Percentiles rank a stretch among this genome's conserved stretches.
Evolutionary conservation across 768 basidiomycete genomes (phyloP).

Genomic region (Amanita brunnescens): DNA sequence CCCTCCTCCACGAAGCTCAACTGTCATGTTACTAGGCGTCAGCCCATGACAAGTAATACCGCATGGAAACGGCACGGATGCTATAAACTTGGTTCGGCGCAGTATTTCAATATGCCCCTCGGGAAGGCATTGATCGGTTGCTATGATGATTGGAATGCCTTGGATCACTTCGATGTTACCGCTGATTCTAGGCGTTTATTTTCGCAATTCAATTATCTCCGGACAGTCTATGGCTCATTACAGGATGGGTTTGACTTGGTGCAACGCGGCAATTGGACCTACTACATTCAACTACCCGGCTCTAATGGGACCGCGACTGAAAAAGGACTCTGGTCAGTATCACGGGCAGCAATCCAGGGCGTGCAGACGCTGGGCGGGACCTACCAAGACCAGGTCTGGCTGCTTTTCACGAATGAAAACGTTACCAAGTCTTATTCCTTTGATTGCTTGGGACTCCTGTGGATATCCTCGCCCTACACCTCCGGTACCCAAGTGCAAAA

Average conservation of each 20-base stretch:
- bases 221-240: conserved; percentile 57
- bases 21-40: conserved; percentile 48
- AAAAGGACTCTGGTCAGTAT: conserved; percentile 82
- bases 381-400: conserved; percentile 65
- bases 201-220: conserved; percentile 63
- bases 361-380: conserved; percentile 57
- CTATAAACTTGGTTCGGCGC: conserved; percentile 80
- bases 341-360: conserved; percentile 49
- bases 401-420: conserved; percentile 86
- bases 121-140: conserved; percentile 76
- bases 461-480: conserved; percentile 77
- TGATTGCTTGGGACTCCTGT: conserved; percentile 46
- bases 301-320: conserved; percentile 77
- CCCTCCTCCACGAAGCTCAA: neutral
- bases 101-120: conserved; percentile 92
- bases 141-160: conserved; percentile 82
- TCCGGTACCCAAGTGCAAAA: conserved; percentile 60
- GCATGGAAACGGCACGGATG: conserved; percentile 95
- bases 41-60: conserved; percentile 76
- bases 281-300: conserved; percentile 69
- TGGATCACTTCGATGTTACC: conserved; percentile 94
- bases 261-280: conserved; percentile 80
- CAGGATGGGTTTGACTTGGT: conserved; percentile 87
- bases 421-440: conserved; percentile 52
- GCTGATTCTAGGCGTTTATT: conserved; percentile 67